Evolutionary conservation across 1,284 basidiomycete genomes (phyloP).

Genomic region (Bjerkandera adusta): DNA sequence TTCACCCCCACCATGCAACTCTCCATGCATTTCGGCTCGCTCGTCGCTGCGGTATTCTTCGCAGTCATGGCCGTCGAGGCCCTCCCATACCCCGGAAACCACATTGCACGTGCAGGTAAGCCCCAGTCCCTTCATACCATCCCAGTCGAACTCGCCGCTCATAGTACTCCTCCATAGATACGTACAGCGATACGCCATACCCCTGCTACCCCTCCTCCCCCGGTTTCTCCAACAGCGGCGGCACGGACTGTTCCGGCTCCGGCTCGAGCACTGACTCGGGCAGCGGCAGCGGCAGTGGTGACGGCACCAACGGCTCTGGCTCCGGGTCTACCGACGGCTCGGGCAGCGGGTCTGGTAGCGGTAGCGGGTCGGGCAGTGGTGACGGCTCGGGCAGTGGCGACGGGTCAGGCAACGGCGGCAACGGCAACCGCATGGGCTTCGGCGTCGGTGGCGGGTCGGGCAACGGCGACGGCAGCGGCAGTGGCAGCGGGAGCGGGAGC

Average conservation of each 20-base stretch:
- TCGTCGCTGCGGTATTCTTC: not conserved
- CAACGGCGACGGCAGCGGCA: not conserved
- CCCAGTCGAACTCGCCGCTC: not conserved
- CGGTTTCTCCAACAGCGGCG: not conserved
- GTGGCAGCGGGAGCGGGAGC: not conserved
- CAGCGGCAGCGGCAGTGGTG: not conserved
- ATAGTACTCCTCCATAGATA: not conserved
- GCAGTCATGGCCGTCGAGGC: not conserved
- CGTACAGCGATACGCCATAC: constrained; percentile 3
- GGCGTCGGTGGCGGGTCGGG: not conserved
- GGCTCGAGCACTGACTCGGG: not conserved
- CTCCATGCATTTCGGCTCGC: not conserved
- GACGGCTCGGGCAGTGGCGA: not conserved
- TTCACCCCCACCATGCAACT: not conserved
- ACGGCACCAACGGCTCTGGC: constrained; percentile 1
- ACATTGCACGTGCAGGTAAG: not conserved
- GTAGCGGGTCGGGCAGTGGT: not conserved
- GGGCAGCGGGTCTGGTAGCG: not conserved
- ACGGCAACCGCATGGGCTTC: not conserved
- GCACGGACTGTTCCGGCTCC: not conserved
- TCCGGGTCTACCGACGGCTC: not conserved
- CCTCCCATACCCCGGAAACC: not conserved
- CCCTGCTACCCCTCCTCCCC: constrained; percentile 5
- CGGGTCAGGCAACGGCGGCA: not conserved
- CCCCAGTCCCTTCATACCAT: not conserved